These are phyloP conservation scores for Aspergillus biplanus DNA, from an alignment of 495 filamentous ascomycete species.

Conservation along the genomic window DNA sequence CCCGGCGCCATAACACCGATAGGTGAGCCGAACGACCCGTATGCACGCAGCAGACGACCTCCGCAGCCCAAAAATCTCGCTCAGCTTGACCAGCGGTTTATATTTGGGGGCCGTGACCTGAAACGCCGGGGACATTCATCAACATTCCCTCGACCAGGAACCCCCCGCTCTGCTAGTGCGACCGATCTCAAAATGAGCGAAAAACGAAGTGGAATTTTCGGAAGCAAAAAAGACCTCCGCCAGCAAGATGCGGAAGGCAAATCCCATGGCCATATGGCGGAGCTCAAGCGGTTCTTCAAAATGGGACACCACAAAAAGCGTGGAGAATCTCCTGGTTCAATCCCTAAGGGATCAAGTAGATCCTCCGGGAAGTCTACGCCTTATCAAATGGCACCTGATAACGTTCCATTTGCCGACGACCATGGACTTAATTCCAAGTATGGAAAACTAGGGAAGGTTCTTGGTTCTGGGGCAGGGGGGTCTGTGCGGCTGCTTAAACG, in stretches of 20 bases:
- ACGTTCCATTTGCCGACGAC: constrained; percentile 91
- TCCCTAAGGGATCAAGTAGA: constrained; percentile 45
- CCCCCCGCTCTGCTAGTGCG: constrained; percentile 51
- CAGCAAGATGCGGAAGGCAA: constrained; percentile 44
- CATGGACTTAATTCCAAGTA: constrained; percentile 91
- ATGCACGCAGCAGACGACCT: constrained; percentile 78
- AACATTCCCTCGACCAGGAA: constrained; percentile 36
- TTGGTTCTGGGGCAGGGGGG: constrained; percentile 92
- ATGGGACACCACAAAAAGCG: constrained; percentile 68
- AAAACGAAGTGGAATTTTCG: constrained; percentile 51
- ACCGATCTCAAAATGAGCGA: constrained; percentile 51
- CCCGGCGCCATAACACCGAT: constrained; percentile 73
- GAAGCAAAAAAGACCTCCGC: constrained; percentile 48
- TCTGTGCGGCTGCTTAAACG: constrained; percentile 95
- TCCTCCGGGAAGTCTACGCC: constrained; percentile 62
- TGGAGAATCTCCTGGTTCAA: constrained; percentile 58
- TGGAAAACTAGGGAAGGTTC: constrained; percentile 89
- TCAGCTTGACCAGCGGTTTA: constrained; percentile 80
- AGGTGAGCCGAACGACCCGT: constrained; percentile 85
- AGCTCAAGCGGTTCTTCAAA: constrained; percentile 92
- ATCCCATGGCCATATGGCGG: constrained; percentile 83
- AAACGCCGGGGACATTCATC: constrained; percentile 42
- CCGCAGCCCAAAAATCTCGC: constrained; percentile 69
- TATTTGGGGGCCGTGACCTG: constrained; percentile 69
- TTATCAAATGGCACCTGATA: constrained; percentile 57